Base-by-base conservation (phyloP, 768 basidiomycete species). In the Pulveroboletus sp. region DNA sequence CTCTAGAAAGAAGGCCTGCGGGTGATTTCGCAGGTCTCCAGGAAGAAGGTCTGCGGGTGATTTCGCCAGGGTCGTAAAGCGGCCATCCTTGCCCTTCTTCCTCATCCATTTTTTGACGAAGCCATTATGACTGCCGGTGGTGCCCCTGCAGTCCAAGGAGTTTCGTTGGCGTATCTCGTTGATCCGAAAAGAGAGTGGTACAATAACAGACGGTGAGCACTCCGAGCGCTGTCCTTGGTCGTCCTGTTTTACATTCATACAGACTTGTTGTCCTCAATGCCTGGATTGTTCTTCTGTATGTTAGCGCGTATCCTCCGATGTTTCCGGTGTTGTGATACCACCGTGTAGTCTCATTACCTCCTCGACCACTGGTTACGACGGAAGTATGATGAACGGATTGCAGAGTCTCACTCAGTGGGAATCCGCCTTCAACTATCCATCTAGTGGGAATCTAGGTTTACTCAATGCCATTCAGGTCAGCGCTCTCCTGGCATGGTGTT, bases 371-470 rank as follows among this genome's bases (percentile, higher is more conserved):
- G 86, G 85, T 49, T 88, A 82, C 60, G 86, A 87, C 62, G 84
- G 83, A 49, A 81, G 79, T 64, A 81, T 87, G 80, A 85, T 86
- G 85, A 86, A 89, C 63, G 83, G 83, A 63, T 72, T 89, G 39
- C 86, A 89, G 65, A 81, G 82, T 43, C 71, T 88, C 52, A 55
- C 68, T n/a, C 78, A 82, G 55, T 90, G 87, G 88, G 65, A 73
- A 39, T 39, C 51, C 2, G 83, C 80, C 63, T 89, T 89, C 66
- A 57, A 74, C 53, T 39, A 71, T 42, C 86, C 87, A 3, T 68
- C 71, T 21, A 76, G 78, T 33, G 73, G 78, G 18, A 81, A 71
- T 47, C 71, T 87, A 15, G 84, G 86, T 62, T 66, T 87, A 8
- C 73, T 88, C 44, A 86, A 84, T 57, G 85, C 85, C 51, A 86